Evolutionary conservation across 1,139 yeast species (phyloP), one percentile per base, ranked within the genome.

Genomic region (Geotrichum restrictum): DNA sequence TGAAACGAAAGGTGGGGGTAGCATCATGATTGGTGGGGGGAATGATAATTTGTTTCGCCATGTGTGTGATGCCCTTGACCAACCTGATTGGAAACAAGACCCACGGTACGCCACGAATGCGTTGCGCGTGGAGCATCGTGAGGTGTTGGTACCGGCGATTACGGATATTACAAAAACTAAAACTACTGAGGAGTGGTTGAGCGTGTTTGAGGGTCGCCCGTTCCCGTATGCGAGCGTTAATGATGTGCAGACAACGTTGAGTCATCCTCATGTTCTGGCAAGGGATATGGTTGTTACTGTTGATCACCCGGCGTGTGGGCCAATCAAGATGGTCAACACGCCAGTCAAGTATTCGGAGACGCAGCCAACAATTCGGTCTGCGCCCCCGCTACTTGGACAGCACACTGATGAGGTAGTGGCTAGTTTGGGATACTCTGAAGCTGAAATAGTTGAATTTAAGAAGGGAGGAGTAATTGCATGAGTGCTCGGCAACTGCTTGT

Each of bases 191-290:
- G 69, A 73, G 52, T 73, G 76, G 76, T 64, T 69, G 16, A 59
- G 56, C 8, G 52, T 60, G 13, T 70, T 73, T 60, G 65, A 64
- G 49, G 64, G 64, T 36, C 53, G 57, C 38, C 69, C 69, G 33
- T 68, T 73, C 56, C 74, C 76, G 5, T 72, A 66, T 48, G 76
- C 76, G 1, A 71, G 75, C 3, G 71, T 73, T 45, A 73, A 73
- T 54, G 75, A 72, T 51, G 63, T 73, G 44, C 67, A 68, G 51
- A 60, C 66, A 5, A 63, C 74, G 6, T 62, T 73, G 31, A 61
- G 64, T 48, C 72, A 69, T 49, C 69, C 68, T 16, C 76, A 72
- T 41, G 61, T 73, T 13, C 56, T 53, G 40, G 74, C 75, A 0
- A 63, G 76, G 21, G 61, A 69, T 45, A 72, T 72, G 75, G 68